Evolutionary conservation across 495 filamentous ascomycete species (phyloP).

Genomic region (Daldinia loculata): DNA sequence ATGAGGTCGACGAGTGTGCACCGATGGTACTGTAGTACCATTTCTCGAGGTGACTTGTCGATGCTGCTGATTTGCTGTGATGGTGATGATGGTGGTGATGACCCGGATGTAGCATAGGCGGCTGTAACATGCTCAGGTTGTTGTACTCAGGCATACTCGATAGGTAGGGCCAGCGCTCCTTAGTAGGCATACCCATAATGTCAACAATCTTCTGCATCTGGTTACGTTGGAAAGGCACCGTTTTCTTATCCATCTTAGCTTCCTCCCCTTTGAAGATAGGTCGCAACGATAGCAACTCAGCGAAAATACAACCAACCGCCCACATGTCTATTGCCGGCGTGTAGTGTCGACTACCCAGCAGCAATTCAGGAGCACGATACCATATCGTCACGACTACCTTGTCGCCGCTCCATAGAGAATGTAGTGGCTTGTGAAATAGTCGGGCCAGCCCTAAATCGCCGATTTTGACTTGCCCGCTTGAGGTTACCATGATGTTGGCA

Average conservation of each 20-base stretch:
- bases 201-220: constrained; percentile 99
- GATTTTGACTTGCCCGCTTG: constrained; percentile 86
- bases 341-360: constrained; percentile 91
- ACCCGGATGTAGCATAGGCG: constrained; percentile 54
- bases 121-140: constrained; percentile 72
- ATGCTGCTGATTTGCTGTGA: constrained; percentile 55
- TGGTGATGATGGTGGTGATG: constrained; percentile 55
- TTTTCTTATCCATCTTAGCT: constrained; percentile 99
- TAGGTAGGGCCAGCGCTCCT: constrained; percentile 88
- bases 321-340: constrained; percentile 96
- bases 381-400: constrained; percentile 99
- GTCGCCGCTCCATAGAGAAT: constrained; percentile 90
- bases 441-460: constrained; percentile 92
- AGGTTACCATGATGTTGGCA: constrained; percentile 98
- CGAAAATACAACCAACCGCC: constrained; percentile 98
- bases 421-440: constrained; percentile 91
- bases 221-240: constrained; percentile 95
- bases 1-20: constrained; percentile 56
- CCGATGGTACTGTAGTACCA: constrained; percentile 66
- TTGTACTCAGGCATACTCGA: constrained; percentile 81
- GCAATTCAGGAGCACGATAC: constrained; percentile 95
- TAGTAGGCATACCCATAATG: constrained; percentile 87
- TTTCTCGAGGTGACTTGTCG: constrained; percentile 59
- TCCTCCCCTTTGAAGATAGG: constrained; percentile 99
- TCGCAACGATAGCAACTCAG: constrained; percentile 86